Base-by-base conservation (phyloP, 176 grass and related monocot genomes). In the Oryza brachyantha region DNA sequence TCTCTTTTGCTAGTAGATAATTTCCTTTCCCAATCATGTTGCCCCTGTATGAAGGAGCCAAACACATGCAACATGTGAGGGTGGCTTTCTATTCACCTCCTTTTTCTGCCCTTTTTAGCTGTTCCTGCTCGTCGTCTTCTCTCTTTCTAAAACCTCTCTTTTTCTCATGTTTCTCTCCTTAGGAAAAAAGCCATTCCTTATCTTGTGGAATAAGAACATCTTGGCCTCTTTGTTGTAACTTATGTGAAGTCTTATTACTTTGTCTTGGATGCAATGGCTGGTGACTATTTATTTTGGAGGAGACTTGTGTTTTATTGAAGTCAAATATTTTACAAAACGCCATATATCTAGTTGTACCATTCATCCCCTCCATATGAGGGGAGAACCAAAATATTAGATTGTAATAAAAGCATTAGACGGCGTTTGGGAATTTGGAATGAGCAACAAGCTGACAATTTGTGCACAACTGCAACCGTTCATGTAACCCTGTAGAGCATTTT, bases 21-120 rank as follows among this genome's bases (percentile, higher is more conserved):
- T 69, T 72, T 70, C 28, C 21, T 61, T 28, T 46, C n/a, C 52
- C n/a, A 61, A 61, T 77, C 63, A 77, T 84, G 64, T 4, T 43
- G 64, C 29, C 55, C 42, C n/a, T 52, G 39, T 52, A 64, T 26
- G 48, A 14, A 60, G 72, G 81, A 75, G 81, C 70, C 80, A 66
- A 83, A 34, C 61, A 66, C 43, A 75, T 67, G 71, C 80, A 74
- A 57, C 71, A 83, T 58, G 16, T 22, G 16, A 48, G 16, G 22
- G 37, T 21, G 41, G 69, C 41, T 81, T 73, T 82, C 14, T 37
- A 39, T 67, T 67, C 68, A 16, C 60, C 80, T 39, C 46, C 7
- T 57, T 57, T 57, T 57, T 24, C 52, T 24, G 19, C 0, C 40
- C 71, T 59, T 68, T 83, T 68, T 69, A 61, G 81, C 73, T 84